Base-by-base conservation (phyloP, 2,329 filamentous ascomycete genomes). In the Nemania sp. region DNA sequence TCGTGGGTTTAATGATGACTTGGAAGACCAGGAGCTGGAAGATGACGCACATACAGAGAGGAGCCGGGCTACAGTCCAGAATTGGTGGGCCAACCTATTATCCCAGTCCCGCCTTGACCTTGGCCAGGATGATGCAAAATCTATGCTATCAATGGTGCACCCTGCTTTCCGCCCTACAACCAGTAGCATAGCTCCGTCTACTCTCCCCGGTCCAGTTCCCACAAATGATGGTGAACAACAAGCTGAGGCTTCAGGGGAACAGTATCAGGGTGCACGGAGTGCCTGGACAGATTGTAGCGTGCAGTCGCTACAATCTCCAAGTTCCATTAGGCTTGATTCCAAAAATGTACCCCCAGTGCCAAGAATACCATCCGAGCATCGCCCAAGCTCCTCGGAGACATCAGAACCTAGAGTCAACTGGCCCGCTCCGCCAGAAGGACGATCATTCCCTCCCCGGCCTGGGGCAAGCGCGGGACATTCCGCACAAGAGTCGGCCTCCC, bases 281-380 rank as follows among this genome's bases (percentile, higher is more conserved):
- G 69, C 26, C 5, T 77, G 75, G 74, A 77, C 75, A 1, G 70
- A 77, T 43, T 69, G 62, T 5, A 71, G 72, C 6, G 72, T 72
- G 4, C 67, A 76, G n/a, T n/a, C n/a, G n/a, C n/a, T 49, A 73
- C 73, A 11, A 22, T 35, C 11, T 24, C 43, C 63, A 5, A 65
- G 38, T 61, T 20, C 29, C 13, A 11, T 27, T 1, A 26, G 20
- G 32, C 32, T 52, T 27, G 24, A 24, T 18, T n/a, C n/a, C 0
- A 26, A 18, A 13, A 54, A 67, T 7, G 62, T 54, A 24, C 75
- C 74, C 11, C 70, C 74, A 0, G 55, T 76, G 7, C 74, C 74
- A 1, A 62, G 53, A 8, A 54, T 76, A 7, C 73, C 75, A 15
- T 73, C 70, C 2, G 18, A 13, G 18, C 72, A 71, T 49, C n/a